Evolutionary conservation across 257 asterid species (phyloP), one percentile per base, ranked within the genome.

Genomic region (Capsicum chinense): DNA sequence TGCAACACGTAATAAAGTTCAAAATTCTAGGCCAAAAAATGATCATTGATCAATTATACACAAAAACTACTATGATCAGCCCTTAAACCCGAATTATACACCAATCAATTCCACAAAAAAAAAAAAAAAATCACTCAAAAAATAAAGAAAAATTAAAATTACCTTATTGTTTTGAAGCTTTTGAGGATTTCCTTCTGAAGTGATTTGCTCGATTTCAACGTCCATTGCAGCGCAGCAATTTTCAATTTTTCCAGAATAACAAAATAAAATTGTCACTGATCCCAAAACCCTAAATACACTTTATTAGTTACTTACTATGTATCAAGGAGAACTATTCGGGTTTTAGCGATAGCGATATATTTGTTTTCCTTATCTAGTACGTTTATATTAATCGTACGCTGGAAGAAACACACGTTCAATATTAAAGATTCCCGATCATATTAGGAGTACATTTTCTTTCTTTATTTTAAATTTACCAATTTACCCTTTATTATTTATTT

Each of bases 211-310:
- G 5, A 52, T 56, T 54, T 0, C 82, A 33, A 78, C 50, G 26
- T 78, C 66, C 64, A 78, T 78, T 54, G 48, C 15, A 12, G 6
- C n/a, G 21, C 60, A 74, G 37, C 44, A 56, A 76, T 76, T 76
- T 39, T 26, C 48, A 73, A 19, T 62, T 62, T 62, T 19, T 62
- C 68, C 68, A 3, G 44, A 39, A 39, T 26, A 26, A 26, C 33
- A 39, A 39, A 6, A 15, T 3, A 21, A 39, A 26, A 7, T 0
- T 76, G 37, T 17, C 63, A 8, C 15, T 54, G 47, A 78, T 15
- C 47, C 5, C 82, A 78, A 78, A 78, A 33, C 82, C 82, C 82
- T 54, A 78, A 78, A 33, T 5, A 13, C 64, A 11, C 71, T 54
- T 39, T 16, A 11, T 13, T 26, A 26, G 33, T 26, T 54, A 54